Base-by-base conservation (phyloP, 2,329 filamentous ascomycete species). In the Akanthomyces lecanii region DNA sequence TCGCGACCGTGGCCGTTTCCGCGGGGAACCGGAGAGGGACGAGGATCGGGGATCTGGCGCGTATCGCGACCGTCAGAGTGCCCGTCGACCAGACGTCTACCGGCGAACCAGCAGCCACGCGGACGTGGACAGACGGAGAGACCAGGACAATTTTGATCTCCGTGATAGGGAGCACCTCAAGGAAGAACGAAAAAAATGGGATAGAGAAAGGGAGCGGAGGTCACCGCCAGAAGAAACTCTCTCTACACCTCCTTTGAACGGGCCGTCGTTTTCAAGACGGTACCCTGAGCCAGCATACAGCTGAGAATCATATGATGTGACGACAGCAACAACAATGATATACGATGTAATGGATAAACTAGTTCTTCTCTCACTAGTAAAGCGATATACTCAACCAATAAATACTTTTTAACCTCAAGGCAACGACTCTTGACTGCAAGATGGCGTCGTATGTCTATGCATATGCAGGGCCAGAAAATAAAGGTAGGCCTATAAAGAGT, bases 71-170 rank as follows among this genome's bases (percentile, higher is more conserved):
- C 71, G 71, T 38, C 67, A 64, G 30, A 75, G 78, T 65, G 68
- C 76, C 14, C 70, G 74, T 36, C 74, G 78, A n/a, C 75, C 78
- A 1, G 78, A 79, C 1, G 68, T 72, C 16, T 71, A 77, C 33
- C 73, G 79, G 53, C 72, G 81, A 51, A 79, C 81, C 3, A 82
- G 80, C 70, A 82, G 80, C 67, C 80, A 82, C 64, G 78, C 79
- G 28, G 81, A 83, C 64, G 72, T 78, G 40, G 80, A 82, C 64
- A 73, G 80, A 25, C 71, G 76, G 51, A 72, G 76, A 12, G 75
- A 76, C 21, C 69, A 72, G 60, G 68, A 68, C 7, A 68, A 71
- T 7, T 74, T 74, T 67, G 76, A 79, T 42, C 55, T 68, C 18
- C 71, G 73, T 51, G 67, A 71, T 18, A 68, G 72, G 44, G 74